A percentile compares a stretch with the other conserved stretches of the same genome.
Evolutionary conservation across 768 basidiomycete species (phyloP).

Genomic region (Hypsizygus marmoreus): DNA sequence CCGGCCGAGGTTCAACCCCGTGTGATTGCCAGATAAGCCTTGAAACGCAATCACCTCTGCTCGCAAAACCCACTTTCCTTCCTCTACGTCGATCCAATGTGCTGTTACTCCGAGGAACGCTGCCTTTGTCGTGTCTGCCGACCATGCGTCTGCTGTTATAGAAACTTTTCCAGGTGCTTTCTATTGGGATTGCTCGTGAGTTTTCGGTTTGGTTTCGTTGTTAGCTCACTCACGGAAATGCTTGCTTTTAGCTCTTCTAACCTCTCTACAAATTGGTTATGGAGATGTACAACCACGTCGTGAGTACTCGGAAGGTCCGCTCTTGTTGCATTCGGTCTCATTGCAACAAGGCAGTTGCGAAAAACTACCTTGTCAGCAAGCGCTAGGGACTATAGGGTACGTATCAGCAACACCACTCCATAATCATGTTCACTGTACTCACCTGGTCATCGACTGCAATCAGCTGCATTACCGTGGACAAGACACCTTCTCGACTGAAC

Average conservation of each 20-base stretch:
- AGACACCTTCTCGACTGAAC: background rate
- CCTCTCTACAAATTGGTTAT: background rate
- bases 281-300: background rate
- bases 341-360: slow-evolving; percentile 1
- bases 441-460: background rate
- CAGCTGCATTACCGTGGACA: background rate
- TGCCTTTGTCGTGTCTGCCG: slow-evolving; percentile 17
- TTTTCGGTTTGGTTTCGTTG: too few relatives aligned
- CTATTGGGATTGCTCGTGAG: too few relatives aligned
- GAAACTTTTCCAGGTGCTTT: slow-evolving; percentile 18
- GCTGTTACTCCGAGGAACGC: slow-evolving; percentile 16
- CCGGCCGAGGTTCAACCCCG: slow-evolving; percentile 25
- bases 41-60: slow-evolving; percentile 24
- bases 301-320: background rate
- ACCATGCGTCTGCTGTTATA: slow-evolving; percentile 19
- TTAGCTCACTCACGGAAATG: slow-evolving; percentile 9
- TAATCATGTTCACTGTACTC: too few relatives aligned
- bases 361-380: slow-evolving; percentile 1
- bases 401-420: too few relatives aligned
- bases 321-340: background rate
- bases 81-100: slow-evolving; percentile 23
- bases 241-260: slow-evolving; percentile 1
- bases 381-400: slow-evolving; percentile 2
- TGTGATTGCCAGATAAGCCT: slow-evolving; percentile 22
- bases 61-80: slow-evolving; percentile 21